Evolutionary conservation across 148 eudicot species (phyloP).

Genomic region (Rhododendron kiyosumense): DNA sequence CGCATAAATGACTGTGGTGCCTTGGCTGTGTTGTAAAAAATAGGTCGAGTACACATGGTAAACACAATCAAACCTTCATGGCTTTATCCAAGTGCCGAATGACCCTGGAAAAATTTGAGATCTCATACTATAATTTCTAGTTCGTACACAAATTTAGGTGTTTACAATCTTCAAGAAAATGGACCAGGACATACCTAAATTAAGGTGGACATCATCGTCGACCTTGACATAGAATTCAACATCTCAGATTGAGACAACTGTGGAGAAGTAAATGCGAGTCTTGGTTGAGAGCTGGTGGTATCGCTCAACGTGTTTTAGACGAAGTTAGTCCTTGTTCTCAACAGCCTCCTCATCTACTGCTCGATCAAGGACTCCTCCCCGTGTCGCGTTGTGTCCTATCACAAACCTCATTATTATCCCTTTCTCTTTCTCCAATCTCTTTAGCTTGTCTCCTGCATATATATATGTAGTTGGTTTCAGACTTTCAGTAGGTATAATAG

Average conservation of each 20-base stretch:
- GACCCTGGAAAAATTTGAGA: no score
- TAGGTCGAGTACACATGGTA: no score
- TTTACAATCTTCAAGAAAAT: background rate
- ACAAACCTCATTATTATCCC: slow-evolving; percentile 71
- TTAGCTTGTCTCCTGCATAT: slow-evolving; percentile 52
- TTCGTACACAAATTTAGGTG: no score
- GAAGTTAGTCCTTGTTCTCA: slow-evolving; percentile 53
- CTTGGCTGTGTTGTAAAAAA: no score
- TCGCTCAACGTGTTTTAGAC: slow-evolving; percentile 74
- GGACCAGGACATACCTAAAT: slow-evolving; percentile 43
- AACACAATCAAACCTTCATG: no score
- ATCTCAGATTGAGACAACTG: slow-evolving; percentile 63
- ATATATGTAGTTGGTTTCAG: no score
- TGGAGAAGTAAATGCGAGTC: slow-evolving; percentile 69
- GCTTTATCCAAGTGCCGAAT: no score
- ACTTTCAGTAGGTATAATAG: no score
- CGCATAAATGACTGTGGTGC: no score
- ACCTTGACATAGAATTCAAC: slow-evolving; percentile 85
- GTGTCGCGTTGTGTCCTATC: slow-evolving; percentile 68
- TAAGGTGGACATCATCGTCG: slow-evolving; percentile 85
- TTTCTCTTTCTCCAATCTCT: slow-evolving; percentile 64
- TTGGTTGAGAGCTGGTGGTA: slow-evolving; percentile 87
- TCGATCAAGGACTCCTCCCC: slow-evolving; percentile 63
- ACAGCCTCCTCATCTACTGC: slow-evolving; percentile 62
- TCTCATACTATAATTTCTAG: no score